These are phyloP conservation scores for Fusarium bulbicola DNA, from an alignment of 2,329 filamentous ascomycete species.

Conservation along the genomic window DNA sequence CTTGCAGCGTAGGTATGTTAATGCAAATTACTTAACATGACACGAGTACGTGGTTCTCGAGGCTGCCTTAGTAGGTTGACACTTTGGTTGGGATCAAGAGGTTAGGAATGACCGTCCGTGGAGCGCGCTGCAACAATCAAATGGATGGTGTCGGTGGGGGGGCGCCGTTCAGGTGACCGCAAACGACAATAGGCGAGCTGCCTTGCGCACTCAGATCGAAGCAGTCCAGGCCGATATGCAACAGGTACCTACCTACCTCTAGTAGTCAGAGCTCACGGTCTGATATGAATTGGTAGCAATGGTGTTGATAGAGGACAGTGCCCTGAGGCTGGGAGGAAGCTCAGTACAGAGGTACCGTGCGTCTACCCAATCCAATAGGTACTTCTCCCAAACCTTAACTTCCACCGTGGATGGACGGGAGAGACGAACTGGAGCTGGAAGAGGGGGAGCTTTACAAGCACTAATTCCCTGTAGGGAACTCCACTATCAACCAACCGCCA, in stretches of 20 bases:
- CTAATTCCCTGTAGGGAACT: not conserved
- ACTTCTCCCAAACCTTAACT: not conserved
- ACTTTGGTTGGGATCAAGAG: slow-evolving; percentile 35
- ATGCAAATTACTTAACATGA: slow-evolving; percentile 12
- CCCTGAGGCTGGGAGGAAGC: slow-evolving; percentile 15
- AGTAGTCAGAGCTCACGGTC: not conserved
- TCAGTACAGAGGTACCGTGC: not conserved
- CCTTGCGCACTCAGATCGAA: not conserved
- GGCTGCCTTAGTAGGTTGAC: not conserved
- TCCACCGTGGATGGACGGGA: not conserved
- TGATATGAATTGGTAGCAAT: not conserved
- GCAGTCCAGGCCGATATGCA: not conserved
- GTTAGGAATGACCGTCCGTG: slow-evolving; percentile 28
- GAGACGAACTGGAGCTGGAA: not conserved
- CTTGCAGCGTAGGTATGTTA: slow-evolving; percentile 14
- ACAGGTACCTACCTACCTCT: not conserved
- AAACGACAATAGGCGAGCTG: not conserved
- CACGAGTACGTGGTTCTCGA: slow-evolving; percentile 9
- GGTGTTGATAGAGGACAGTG: not conserved
- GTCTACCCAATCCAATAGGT: not conserved
- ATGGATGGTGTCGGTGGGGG: not conserved
- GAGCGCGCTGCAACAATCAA: slow-evolving; percentile 14
- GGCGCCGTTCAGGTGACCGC: not conserved
- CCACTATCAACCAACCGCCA: not conserved
- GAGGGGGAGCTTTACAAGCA: not conserved